These are phyloP conservation scores for Sugiyamaella boreocaroliniensis DNA, from an alignment of 805 yeast species.

Conservation along the genomic window DNA sequence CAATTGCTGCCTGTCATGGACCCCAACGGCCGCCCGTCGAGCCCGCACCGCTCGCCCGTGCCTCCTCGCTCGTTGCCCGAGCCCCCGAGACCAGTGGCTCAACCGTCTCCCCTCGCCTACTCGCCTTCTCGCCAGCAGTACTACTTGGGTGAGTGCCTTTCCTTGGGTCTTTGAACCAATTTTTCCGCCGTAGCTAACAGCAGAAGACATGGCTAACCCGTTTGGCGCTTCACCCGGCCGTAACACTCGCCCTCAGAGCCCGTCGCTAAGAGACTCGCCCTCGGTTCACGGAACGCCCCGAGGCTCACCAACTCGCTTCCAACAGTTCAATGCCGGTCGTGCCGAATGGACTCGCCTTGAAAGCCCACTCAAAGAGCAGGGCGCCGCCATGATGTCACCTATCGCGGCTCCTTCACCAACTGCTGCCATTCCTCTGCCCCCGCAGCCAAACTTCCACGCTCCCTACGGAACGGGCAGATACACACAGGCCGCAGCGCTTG, in stretches of 20 bases:
- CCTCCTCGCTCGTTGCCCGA: slow-evolving; percentile 12
- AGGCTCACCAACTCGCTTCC: slow-evolving; percentile 22
- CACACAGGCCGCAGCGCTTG: background rate
- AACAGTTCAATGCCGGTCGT: slow-evolving; percentile 43
- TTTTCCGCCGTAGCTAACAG: background rate
- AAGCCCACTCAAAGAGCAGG: slow-evolving; percentile 44
- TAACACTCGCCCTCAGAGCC: slow-evolving; percentile 2
- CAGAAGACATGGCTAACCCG: slow-evolving; percentile 19
- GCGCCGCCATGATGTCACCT: slow-evolving; percentile 9
- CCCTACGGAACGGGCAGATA: slow-evolving; percentile 7
- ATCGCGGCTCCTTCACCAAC: slow-evolving; percentile 5
- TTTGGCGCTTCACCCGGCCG: slow-evolving; percentile 13
- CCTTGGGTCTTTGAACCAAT: background rate
- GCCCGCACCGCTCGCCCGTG: background rate
- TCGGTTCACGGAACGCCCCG: slow-evolving; percentile 18
- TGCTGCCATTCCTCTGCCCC: slow-evolving; percentile 12
- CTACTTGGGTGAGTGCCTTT: slow-evolving; percentile 13
- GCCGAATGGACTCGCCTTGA: slow-evolving; percentile 62
- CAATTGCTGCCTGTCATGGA: background rate
- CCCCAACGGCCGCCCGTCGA: background rate
- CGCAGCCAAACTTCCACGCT: slow-evolving; percentile 17
- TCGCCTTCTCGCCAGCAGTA: slow-evolving; percentile 18
- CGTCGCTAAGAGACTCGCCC: slow-evolving; percentile 6
- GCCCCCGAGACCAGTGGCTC: slow-evolving; percentile 11
- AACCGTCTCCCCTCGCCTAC: slow-evolving; percentile 7